Evolutionary conservation across 2,329 filamentous ascomycete genomes (phyloP), one percentile per base, ranked within the genome.

Genomic region (Xylaria sp.): DNA sequence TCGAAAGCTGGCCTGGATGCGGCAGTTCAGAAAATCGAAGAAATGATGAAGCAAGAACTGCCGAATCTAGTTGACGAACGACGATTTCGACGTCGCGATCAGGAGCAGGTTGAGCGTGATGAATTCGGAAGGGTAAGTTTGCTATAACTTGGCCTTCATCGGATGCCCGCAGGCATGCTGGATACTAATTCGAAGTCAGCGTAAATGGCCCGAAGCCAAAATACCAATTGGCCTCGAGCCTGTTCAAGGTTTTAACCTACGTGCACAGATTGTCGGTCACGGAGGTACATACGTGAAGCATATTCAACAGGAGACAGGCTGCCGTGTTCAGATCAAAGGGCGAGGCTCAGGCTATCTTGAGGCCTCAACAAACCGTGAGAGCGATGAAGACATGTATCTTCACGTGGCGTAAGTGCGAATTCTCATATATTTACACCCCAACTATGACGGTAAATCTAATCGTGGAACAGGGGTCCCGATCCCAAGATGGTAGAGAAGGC

Each of bases 171-270:
- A 25, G 28, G n/a, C 15, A 12, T 31, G 25, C 46, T 64, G 71
- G 63, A 73, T 57, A 50, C 38, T 43, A n/a, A 40, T 33, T 69
- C 56, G 17, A 37, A n/a, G 19, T 40, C n/a, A 96, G 92, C 92
- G 94, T 70, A 99, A 98, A 92, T 99, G 95, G 95, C 94, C 95
- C 0, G 95, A 98, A 74, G 93, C 97, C 79, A 92, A 91, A 72
- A 96, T 99, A 52, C 89, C 92, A 1, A 94, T 99, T 70, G 88
- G 89, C 66, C 87, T 99, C 60, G 95, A 98, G 70, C 92, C 94
- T 0, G 87, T 98, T 56, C 92, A 89, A 23, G 95, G 95, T 19
- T 99, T 99, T 80, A 99, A 99, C 74, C 83, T 99, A 50, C 91
- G 95, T 67, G 95, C 95, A 55, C 94, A 98, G 75, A 94, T 99